Base-by-base conservation (phyloP, 1,139 yeast species). In the Debaryomyces psychrophilus region DNA sequence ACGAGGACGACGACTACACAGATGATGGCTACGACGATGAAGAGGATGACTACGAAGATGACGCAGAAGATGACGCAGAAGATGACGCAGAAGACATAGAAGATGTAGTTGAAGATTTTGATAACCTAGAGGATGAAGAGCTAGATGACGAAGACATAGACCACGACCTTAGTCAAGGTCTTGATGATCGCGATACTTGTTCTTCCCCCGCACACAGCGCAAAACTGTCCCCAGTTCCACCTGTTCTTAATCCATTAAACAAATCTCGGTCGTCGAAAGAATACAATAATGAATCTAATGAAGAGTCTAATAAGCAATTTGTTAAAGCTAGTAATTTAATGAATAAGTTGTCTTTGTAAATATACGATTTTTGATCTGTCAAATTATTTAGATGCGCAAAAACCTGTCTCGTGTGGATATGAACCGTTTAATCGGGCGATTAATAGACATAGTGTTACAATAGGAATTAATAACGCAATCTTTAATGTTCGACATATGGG, bases 11-110 rank as follows among this genome's bases (percentile, higher is more conserved):
- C 8, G 57, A 51, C 33, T 64, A 62, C 2, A 62, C 68, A 31
- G 71, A 68, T 29, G 64, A 62, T 1, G 62, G 62, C 9, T 67
- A 63, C 14, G 64, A 63, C 8, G 67, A 65, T 14, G 64, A 63
- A 15, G 56, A 57, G 2, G 60, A 62, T n/a, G 64, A 58, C 2
- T 65, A 61, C 4, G 64, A 58, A 2, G 62, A 57, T 8, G 62
- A 58, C 1, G 63, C 55, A 1, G 61, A 52, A 5, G 67, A 60
- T n/a, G 67, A 60, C 4, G 64, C 53, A 2, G 63, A 60, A 11
- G 65, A 57, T 17, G 22, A 20, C 4, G 62, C 58, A 4, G 61
- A 60, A 14, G 60, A 54, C 2, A 60, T 57, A 18, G 65, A 67
- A 11, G 59, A 57, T 2, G 57, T n/a, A n/a, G 64, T 53, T 3